Base-by-base conservation (phyloP, 2,329 filamentous ascomycete genomes). In the Ceratocystis harringtonii region DNA sequence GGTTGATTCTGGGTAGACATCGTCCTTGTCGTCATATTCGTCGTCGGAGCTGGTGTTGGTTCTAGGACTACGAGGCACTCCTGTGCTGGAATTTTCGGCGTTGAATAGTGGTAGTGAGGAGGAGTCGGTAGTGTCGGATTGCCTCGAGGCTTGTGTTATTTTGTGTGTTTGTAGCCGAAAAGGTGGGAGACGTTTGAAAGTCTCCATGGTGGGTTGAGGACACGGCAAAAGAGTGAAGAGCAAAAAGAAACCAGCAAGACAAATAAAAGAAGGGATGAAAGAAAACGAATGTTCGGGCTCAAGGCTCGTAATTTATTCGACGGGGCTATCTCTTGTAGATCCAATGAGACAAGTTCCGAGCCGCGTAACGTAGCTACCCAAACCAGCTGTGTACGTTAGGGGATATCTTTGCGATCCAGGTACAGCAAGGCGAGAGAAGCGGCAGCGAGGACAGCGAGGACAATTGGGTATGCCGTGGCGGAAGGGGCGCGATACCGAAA, bases 21-120 rank as follows among this genome's bases (percentile, higher is more conserved):
- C 0, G 28, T 58, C 55, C 55, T 58, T 58, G 12, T 58, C 55
- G 17, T 66, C 65, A 25, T 50, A 66, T 7, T 55, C 52, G 30
- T 66, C 52, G 5, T 66, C 65, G 57, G 15, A 61, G 25, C 55
- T 63, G 25, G n/a, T 48, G 62, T 17, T 25, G 22, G 19, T 43
- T 41, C 28, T 10, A 25, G 32, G 63, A 36, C 36, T 66, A 41
- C 45, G 36, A 15, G 25, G 52, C 41, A 5, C 50, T 36, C 52
- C 78, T 76, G 64, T 78, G 72, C 61, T 81, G 76, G 45, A 78
- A 74, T 65, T 77, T 71, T 68, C 77, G 72, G 69, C 78, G 72
- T 64, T 75, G 75, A 66, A 66, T 12, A 63, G 48, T 45, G 65
- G 65, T 17, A 66, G 30, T 1, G 50, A 58, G n/a, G 62, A 15